phyloP scores from a whole-genome alignment of 2,329 filamentous ascomycete species.

The Aspergillus tubingensis region DNA sequence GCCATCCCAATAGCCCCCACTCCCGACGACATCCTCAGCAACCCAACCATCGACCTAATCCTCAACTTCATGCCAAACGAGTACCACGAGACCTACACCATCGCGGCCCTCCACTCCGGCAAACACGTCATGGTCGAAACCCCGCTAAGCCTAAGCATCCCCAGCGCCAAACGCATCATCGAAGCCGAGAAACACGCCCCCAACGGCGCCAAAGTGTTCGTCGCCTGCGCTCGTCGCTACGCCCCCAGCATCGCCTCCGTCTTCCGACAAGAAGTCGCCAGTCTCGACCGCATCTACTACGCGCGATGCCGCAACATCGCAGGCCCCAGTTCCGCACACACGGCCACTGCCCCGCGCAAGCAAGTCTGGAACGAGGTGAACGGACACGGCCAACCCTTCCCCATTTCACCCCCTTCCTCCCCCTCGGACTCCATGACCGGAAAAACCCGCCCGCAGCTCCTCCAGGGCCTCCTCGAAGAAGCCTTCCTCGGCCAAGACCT shows the following conservation, averaged over 20 bases:
- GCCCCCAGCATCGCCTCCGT: slow-evolving; percentile 57
- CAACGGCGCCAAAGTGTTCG: slow-evolving; percentile 53
- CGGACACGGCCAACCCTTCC: background rate
- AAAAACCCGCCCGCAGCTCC: slow-evolving; percentile 6
- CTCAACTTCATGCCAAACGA: slow-evolving; percentile 59
- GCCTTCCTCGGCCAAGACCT: slow-evolving; percentile 32
- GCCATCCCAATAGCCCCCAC: background rate
- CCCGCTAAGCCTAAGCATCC: slow-evolving; percentile 55
- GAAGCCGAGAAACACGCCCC: slow-evolving; percentile 49
- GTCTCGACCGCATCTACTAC: slow-evolving; percentile 57
- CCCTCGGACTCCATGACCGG: background rate
- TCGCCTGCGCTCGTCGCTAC: slow-evolving; percentile 65
- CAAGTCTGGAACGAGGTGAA: background rate
- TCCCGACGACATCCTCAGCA: slow-evolving; percentile 48
- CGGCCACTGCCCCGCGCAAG: slow-evolving; percentile 16
- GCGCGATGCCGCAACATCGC: slow-evolving; percentile 56
- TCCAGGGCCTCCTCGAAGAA: slow-evolving; percentile 28
- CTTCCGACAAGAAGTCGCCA: slow-evolving; percentile 55
- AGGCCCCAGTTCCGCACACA: slow-evolving; percentile 51
- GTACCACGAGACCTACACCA: slow-evolving; percentile 55
- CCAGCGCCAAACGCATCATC: slow-evolving; percentile 50
- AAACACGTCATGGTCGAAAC: slow-evolving; percentile 65
- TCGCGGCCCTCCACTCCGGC: slow-evolving; percentile 54
- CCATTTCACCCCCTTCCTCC: no score
- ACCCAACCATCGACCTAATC: slow-evolving; percentile 41